phyloP scores from a whole-genome alignment of 352 stramenopile species.

The Thalassiosira exigua region DNA sequence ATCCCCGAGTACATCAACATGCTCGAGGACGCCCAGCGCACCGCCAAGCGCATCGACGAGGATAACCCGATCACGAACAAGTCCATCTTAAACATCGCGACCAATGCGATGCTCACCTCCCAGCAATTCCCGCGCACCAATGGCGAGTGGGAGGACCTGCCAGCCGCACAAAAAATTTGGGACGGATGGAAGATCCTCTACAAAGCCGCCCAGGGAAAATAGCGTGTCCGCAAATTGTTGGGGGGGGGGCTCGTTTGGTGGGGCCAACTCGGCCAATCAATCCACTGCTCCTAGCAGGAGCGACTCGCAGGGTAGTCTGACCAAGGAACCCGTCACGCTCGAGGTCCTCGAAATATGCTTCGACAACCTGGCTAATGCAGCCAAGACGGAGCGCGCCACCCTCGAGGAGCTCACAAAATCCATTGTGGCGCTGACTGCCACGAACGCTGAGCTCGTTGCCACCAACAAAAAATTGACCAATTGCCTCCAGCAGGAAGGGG shows the following conservation, averaged over 20 bases:
- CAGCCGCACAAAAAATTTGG: slow-evolving; percentile 3
- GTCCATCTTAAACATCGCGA: slow-evolving; percentile 15
- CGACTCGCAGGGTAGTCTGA: neutral
- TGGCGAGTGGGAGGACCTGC: neutral
- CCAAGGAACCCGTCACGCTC: neutral
- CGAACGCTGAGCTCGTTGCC: neutral
- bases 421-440: neutral
- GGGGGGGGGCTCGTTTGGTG: no score
- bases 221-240: no score
- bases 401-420: neutral
- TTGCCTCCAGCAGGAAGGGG: no score
- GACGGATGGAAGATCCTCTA: slow-evolving; percentile 8
- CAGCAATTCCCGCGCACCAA: neutral
- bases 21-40: slow-evolving; percentile 24
- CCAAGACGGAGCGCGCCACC: neutral
- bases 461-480: no score
- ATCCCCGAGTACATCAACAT: slow-evolving; percentile 38
- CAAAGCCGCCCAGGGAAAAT: neutral
- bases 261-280: neutral
- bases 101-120: neutral
- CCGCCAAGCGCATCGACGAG: neutral
- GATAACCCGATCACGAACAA: slow-evolving; percentile 14
- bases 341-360: neutral
- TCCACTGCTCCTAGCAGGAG: neutral
- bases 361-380: no score